Base-by-base conservation (phyloP, 2,329 filamentous ascomycete species). In the Gnomoniopsis sp. region DNA sequence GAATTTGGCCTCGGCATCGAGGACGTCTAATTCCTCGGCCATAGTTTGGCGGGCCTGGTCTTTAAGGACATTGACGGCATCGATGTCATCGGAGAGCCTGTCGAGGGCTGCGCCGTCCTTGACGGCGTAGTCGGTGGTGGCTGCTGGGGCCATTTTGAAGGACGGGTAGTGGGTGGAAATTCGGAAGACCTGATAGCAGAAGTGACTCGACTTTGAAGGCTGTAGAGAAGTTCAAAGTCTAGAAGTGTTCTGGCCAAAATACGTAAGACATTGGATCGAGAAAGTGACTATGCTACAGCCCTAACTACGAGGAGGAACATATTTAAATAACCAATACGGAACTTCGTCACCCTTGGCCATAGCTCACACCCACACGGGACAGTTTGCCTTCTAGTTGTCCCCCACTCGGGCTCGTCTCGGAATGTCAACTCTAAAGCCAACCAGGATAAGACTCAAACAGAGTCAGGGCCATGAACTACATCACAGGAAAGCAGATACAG, bases 31-130 rank as follows among this genome's bases (percentile, higher is more conserved):
- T 23, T 53, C 52, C 3, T 50, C 56, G 4, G 52, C 48, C 19
- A 56, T 44, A 22, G 49, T 59, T 41, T 59, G 26, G 3, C 53
- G 59, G 26, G 59, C 57, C 53, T 60, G 57, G 49, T 52, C 50
- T 43, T 61, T 61, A 57, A 71, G 57, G 4, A 71, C 64, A 57
- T 74, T 74, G 63, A 74, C 67, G 19, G 62, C 63, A 60, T 74
- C 71, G 43, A 74, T 65, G 57, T 66, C 69, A 59, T 74, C 72
- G 2, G 72, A 73, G 48, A 71, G 69, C 48, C 63, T 66, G 58
- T 74, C 72, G 34, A 74, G 65, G 23, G 64, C 67, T 1, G 63
- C 64, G 41, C 71, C 71, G 15, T 57, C 56, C 50, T 57, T 48
- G 38, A 60, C 62, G 53, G 59, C 54, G 59, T 62, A 61, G 53